Evolutionary conservation across 2,329 filamentous ascomycete genomes (phyloP).

Genomic region (Ophiognomonia clavigignenti-juglandacearum): DNA sequence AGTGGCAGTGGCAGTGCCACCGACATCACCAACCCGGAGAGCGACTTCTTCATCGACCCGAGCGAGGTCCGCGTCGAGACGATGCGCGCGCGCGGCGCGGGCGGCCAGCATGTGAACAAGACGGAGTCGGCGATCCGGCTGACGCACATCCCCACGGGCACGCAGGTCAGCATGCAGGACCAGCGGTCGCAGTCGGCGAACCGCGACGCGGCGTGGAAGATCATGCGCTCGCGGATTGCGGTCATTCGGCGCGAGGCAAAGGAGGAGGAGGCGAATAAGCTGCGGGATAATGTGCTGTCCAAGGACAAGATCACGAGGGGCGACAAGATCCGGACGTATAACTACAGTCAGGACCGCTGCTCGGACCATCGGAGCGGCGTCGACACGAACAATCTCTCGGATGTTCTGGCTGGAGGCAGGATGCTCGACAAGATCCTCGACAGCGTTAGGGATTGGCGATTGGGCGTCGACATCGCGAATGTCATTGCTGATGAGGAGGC

Average conservation of each 20-base stretch:
- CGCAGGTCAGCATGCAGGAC: conserved; percentile 88
- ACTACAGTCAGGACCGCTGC: conserved; percentile 69
- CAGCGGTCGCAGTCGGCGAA: conserved; percentile 86
- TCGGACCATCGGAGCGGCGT: conserved; percentile 82
- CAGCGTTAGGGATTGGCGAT: conserved; percentile 71
- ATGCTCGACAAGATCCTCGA: conserved; percentile 71
- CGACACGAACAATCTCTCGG: conserved; percentile 74
- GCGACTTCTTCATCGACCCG: conserved; percentile 85
- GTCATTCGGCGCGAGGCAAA: conserved; percentile 74
- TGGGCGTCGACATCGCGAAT: conserved; percentile 67
- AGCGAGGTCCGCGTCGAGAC: conserved; percentile 80
- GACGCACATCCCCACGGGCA: conserved; percentile 84
- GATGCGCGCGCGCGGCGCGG: conserved; percentile 87
- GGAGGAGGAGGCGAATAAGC: conserved; percentile 70
- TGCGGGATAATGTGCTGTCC: conserved; percentile 75
- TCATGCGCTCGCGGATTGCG: conserved; percentile 78
- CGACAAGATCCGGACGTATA: conserved; percentile 93
- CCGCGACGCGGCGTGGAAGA: conserved; percentile 77
- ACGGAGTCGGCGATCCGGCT: conserved; percentile 93
- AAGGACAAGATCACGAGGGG: conserved; percentile 80
- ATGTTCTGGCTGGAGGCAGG: conserved; percentile 71
- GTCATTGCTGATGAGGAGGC: conserved; percentile 62
- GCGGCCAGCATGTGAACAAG: conserved; percentile 97
- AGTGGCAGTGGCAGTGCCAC: too few relatives aligned
- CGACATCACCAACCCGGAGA: conserved; percentile 79